phyloP scores from a whole-genome alignment of 768 basidiomycete genomes.

The Russula foetens region DNA sequence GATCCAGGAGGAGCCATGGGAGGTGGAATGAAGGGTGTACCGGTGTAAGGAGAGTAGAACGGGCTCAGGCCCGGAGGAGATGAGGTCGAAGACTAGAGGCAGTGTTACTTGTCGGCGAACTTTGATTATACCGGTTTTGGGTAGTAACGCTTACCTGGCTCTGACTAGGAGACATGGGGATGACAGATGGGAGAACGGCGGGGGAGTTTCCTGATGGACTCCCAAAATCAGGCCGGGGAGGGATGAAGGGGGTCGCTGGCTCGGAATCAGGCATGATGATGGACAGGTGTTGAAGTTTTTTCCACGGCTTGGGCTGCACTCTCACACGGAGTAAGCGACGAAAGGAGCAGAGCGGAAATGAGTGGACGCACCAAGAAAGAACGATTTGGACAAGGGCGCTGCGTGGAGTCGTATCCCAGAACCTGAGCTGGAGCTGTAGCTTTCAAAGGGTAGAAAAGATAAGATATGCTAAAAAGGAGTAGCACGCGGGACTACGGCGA shows the following conservation, averaged over 20 bases:
- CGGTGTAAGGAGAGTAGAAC: constrained; percentile 16
- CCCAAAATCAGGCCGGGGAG: constrained; percentile 24
- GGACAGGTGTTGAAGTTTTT: not conserved
- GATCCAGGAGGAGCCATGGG: constrained; percentile 23
- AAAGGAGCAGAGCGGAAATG: constrained; percentile 2
- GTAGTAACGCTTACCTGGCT: constrained; percentile 3
- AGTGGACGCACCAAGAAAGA: not conserved
- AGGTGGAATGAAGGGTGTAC: constrained; percentile 18
- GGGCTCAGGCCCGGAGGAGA: constrained; percentile 14
- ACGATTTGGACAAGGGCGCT: not conserved
- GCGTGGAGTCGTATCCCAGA: not conserved
- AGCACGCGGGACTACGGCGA: not conserved
- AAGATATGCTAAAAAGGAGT: not conserved
- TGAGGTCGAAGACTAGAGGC: constrained; percentile 13
- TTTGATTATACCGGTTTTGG: not conserved
- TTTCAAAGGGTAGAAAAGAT: not conserved
- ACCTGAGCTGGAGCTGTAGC: not conserved
- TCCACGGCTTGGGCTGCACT: constrained; percentile 14
- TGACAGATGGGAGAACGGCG: constrained; percentile 21
- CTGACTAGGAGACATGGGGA: constrained; percentile 23
- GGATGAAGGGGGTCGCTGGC: constrained; percentile 27
- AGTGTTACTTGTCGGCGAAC: constrained; percentile 1
- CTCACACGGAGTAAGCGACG: not conserved
- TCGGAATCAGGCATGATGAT: constrained; percentile 17
- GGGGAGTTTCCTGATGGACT: constrained; percentile 19